Conservation (phyloP, 2,329 filamentous ascomycete genomes). For the Hirsutella thompsonii region DNA sequence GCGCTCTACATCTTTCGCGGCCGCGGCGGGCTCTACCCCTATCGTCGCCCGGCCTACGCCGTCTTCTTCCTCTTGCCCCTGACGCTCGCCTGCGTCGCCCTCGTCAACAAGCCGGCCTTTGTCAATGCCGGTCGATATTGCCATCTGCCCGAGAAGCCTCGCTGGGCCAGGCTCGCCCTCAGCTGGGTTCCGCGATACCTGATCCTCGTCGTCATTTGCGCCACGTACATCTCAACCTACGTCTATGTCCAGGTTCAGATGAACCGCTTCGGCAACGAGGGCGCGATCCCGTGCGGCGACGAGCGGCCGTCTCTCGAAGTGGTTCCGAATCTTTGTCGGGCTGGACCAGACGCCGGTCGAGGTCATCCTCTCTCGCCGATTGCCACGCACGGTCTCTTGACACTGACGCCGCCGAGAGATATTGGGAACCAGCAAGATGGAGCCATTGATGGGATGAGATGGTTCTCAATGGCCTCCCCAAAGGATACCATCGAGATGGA, state of each 20-base stretch:
- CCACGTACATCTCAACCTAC: constrained; percentile 58
- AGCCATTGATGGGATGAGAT: no score
- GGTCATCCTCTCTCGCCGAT: no score
- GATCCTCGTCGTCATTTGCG: constrained; percentile 50
- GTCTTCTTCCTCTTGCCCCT: constrained; percentile 45
- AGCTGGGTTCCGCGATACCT: constrained; percentile 65
- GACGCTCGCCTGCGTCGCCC: constrained; percentile 49
- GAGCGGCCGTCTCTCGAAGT: background rate
- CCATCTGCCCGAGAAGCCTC: constrained; percentile 51
- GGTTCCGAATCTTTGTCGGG: no score
- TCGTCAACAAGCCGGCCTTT: constrained; percentile 45
- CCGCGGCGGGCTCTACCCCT: constrained; percentile 55
- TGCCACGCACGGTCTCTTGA: no score
- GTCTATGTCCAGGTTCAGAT: constrained; percentile 43
- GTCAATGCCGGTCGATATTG: constrained; percentile 55
- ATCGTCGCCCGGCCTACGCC: constrained; percentile 45
- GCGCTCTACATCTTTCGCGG: constrained; percentile 55
- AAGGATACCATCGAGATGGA: no score
- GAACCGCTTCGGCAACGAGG: constrained; percentile 19
- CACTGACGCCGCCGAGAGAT: no score
- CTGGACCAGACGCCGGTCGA: no score
- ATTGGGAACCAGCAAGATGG: no score
- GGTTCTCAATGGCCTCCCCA: no score
- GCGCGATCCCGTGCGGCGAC: background rate
- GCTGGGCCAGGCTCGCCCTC: constrained; percentile 56